Conservation (phyloP, 805 yeast species). For the Saccharomycopsis fodiens region DNA sequence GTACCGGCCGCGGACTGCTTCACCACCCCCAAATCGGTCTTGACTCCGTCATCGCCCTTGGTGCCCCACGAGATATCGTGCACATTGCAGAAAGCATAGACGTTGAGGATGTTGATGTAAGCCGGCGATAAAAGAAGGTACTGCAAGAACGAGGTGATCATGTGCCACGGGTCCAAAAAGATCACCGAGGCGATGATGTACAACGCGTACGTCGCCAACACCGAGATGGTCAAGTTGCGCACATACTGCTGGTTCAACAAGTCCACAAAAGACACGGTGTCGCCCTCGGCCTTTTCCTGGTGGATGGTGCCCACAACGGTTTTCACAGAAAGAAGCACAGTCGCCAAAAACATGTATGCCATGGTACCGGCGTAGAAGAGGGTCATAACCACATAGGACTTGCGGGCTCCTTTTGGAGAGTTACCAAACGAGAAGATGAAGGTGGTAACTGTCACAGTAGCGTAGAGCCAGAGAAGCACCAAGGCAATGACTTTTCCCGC, state of each 20-base stretch:
- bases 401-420: slow-evolving; percentile 83
- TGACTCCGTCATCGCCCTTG: slow-evolving; percentile 66
- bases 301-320: slow-evolving; percentile 41
- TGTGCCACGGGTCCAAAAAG: slow-evolving; percentile 87
- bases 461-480: slow-evolving; percentile 77
- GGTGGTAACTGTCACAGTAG: slow-evolving; percentile 71
- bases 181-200: slow-evolving; percentile 72
- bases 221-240: slow-evolving; percentile 78
- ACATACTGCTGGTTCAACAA: slow-evolving; percentile 66
- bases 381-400: slow-evolving; percentile 67
- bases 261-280: slow-evolving; percentile 21
- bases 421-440: slow-evolving; percentile 91
- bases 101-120: slow-evolving; percentile 83
- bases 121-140: slow-evolving; percentile 81
- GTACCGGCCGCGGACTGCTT: slow-evolving; percentile 60
- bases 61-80: slow-evolving; percentile 99
- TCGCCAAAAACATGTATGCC: slow-evolving; percentile 85
- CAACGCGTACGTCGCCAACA: slow-evolving; percentile 74
- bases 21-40: slow-evolving; percentile 64
- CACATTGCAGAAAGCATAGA: slow-evolving; percentile 92
- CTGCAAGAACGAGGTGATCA: slow-evolving; percentile 81
- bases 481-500: slow-evolving; percentile 76
- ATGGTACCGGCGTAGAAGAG: slow-evolving; percentile 78
- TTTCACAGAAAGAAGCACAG: slow-evolving; percentile 70
- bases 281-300: slow-evolving; percentile 29